Conservation (phyloP, 441 rosid species). For the Oxalis stricta region DNA sequence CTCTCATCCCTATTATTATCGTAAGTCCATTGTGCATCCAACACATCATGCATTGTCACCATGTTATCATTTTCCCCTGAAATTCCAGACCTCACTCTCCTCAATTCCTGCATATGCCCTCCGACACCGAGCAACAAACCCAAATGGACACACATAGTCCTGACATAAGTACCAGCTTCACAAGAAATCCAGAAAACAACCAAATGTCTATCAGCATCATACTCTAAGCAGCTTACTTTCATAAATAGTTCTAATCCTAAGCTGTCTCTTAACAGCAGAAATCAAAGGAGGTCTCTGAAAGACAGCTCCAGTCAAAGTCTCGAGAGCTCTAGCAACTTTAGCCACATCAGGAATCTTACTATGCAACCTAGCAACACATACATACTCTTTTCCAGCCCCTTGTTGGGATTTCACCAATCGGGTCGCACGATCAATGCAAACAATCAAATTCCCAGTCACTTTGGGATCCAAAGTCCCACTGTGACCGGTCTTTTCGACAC, state of each 20-base stretch:
- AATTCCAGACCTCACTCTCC: conserved; percentile 90
- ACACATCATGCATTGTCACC: conserved; percentile 91
- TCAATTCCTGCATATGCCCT: conserved; percentile 87
- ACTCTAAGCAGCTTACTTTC: conserved; percentile 84
- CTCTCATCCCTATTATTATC: conserved; percentile 50
- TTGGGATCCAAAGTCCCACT: conserved; percentile 88
- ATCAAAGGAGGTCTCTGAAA: conserved; percentile 82
- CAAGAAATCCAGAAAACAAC: conserved; percentile 94
- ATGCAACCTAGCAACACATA: conserved; percentile 81
- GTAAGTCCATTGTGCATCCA: conserved; percentile 81
- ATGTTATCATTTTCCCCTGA: conserved; percentile 80
- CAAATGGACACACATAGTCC: conserved; percentile 87
- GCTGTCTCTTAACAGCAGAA: conserved; percentile 87
- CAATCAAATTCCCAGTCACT: conserved; percentile 83
- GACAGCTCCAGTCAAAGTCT: conserved; percentile 77
- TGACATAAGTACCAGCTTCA: conserved; percentile 89
- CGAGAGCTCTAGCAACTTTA: conserved; percentile 78
- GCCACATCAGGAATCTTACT: conserved; percentile 66
- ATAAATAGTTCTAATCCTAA: conserved; percentile 77
- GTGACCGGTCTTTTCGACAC: conserved; percentile 78
- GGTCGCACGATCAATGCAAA: conserved; percentile 83
- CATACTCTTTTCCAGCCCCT: conserved; percentile 91
- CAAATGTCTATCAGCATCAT: conserved; percentile 61
- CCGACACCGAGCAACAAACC: conserved; percentile 87
- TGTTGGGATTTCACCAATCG: conserved; percentile 89